Evolutionary conservation across 1,284 basidiomycete genomes (phyloP), one percentile per base, ranked within the genome.

Genomic region (Boletellus sp.): DNA sequence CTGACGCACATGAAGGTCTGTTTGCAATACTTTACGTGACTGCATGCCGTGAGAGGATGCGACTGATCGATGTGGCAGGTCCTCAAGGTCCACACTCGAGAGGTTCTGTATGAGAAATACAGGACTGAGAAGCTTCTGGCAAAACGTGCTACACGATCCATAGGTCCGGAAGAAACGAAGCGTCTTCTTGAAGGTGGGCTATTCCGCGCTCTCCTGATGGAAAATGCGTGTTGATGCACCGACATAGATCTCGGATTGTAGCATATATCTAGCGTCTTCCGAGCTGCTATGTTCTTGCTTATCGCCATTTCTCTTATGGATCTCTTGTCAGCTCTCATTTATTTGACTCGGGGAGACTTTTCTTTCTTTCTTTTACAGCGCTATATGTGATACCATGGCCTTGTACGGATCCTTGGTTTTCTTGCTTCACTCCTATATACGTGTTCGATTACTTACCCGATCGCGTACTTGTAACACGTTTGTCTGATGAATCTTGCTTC

Each of bases 81-180:
- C 59, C 72, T 91, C 47, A 91, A 89, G 69, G 79, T 73, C 43
- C 79, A 82, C 50, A 90, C 88, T 35, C 84, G 82, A 57, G 87
- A 91, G 60, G 86, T 89, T 46, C 67, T 91, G 63, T 91, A 91
- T 62, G 88, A 91, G 69, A 84, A 79, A 57, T 91, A 80, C 66
- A 75, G 88, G 58, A 91, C 87, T 1, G 87, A 91, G 71, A 90
- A 90, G 66, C 76, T 91, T 46, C 78, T 91, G 16, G 87, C 86
- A 23, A 76, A 87, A 52, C 82, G 88, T 50, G 87, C 86, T 21
- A 90, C 88, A 23, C 74, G 76, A 55, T 78, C 82, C 53, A 87
- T 90, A 57, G 79, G 81, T 46, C 82, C 86, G 43, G 81, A 82
- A 51, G 79, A 87, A 60, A 73, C 80, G 52, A 76, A 80, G 57